Conservation (phyloP, 345 rosid species). For the Aquilaria yunnanensis region DNA sequence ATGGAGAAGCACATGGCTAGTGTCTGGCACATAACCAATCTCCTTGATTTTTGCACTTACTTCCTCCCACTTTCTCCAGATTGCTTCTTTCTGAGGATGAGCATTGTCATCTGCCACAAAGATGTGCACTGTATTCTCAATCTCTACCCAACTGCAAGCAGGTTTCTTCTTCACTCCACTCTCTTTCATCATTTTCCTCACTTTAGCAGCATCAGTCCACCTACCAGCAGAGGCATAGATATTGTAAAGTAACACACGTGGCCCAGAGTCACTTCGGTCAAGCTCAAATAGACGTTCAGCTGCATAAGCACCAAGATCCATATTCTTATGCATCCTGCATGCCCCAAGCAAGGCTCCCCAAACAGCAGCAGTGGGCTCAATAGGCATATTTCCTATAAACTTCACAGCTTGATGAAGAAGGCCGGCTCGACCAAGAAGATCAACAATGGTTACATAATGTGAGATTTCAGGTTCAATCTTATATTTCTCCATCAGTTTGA, state of each 20-base stretch:
- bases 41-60: constrained; percentile 33
- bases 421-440: constrained; percentile 56
- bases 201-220: constrained; percentile 38
- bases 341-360: constrained; percentile 63
- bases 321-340: constrained; percentile 52
- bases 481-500: constrained; percentile 31
- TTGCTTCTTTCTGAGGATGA: constrained; percentile 35
- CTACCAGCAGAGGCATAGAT: constrained; percentile 48
- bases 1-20: constrained; percentile 39
- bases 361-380: constrained; percentile 37
- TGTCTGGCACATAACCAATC: constrained; percentile 46
- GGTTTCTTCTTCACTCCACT: constrained; percentile 45
- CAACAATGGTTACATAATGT: constrained; percentile 42
- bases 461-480: constrained; percentile 28
- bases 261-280: constrained; percentile 39
- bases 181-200: constrained; percentile 42
- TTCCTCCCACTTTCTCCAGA: constrained; percentile 34
- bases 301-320: constrained; percentile 43
- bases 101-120: constrained; percentile 48
- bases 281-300: constrained; percentile 41
- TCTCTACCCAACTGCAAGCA: constrained; percentile 54
- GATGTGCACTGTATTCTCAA: constrained; percentile 29
- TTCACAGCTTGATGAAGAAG: constrained; percentile 29
- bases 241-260: constrained; percentile 40
- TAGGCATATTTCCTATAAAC: constrained; percentile 41